A percentile compares a stretch with the other conserved stretches of the same genome.
Conservation (phyloP, 208 protist species). For the Acanthamoeba triangularis region DNA sequence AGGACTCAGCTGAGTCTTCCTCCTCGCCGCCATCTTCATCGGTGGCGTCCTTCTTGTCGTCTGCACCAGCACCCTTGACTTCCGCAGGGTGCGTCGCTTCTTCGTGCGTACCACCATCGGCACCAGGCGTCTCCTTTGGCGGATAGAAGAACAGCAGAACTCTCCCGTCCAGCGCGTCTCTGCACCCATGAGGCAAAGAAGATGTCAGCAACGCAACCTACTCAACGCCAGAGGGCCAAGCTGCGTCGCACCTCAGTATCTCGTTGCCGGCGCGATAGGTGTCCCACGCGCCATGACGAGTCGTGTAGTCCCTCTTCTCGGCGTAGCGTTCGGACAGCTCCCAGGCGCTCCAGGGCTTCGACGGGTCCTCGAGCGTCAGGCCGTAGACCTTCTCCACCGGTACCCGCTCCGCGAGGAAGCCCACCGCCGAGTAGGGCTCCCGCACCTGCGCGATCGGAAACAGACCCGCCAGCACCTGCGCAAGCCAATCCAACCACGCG, state of each 20-base stretch:
- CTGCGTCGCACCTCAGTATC: not conserved
- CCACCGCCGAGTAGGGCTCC: constrained; percentile 96
- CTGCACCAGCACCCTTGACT: not conserved
- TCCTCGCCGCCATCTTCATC: not conserved
- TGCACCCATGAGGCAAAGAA: too few species aligned
- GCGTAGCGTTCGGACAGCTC: constrained; percentile 20
- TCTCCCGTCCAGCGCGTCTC: constrained; percentile 94
- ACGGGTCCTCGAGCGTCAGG: constrained; percentile 83
- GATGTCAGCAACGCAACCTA: constrained; percentile 86
- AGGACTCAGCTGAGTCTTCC: not conserved
- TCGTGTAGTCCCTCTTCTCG: constrained; percentile 68
- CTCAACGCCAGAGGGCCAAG: not conserved
- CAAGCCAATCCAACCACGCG: not conserved
- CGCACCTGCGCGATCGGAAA: constrained; percentile 98
- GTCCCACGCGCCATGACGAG: constrained; percentile 23
- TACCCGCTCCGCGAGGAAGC: constrained; percentile 95
- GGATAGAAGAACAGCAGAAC: constrained; percentile 93
- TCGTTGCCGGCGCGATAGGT: constrained; percentile 61
- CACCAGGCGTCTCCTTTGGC: not conserved
- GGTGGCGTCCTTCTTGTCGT: not conserved
- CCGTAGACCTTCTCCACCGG: constrained; percentile 95
- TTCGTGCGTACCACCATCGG: not conserved
- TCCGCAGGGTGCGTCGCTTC: not conserved
- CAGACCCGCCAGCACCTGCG: constrained; percentile 96
- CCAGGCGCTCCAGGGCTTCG: constrained; percentile 74